Percentiles rank a stretch among this genome's conserved stretches.
phyloP scores from a whole-genome alignment of 345 rosid genomes.

The Microthlaspi erraticum region DNA sequence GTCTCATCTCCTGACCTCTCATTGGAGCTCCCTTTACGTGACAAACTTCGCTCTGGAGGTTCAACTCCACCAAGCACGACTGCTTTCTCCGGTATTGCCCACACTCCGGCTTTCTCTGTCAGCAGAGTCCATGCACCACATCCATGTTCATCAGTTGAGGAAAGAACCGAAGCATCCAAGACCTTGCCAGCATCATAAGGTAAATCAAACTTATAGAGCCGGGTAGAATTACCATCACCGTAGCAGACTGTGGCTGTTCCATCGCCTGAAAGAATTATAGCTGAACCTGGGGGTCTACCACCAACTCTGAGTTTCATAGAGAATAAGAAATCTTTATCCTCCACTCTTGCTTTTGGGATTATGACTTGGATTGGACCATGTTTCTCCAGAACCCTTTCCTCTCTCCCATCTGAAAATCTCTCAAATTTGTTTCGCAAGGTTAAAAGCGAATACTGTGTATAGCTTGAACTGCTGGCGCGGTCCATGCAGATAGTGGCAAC shows the following conservation, averaged over 20 bases:
- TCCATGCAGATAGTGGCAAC: constrained; percentile 94
- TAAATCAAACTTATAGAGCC: constrained; percentile 90
- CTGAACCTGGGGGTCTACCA: constrained; percentile 88
- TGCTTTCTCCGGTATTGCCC: constrained; percentile 97
- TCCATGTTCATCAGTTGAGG: constrained; percentile 69
- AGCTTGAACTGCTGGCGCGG: constrained; percentile 85
- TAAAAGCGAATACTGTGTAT: constrained; percentile 90
- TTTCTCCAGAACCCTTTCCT: constrained; percentile 78
- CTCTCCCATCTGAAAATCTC: constrained; percentile 47
- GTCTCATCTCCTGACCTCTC: constrained; percentile 77
- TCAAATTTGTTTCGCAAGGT: constrained; percentile 80
- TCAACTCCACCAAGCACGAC: constrained; percentile 88
- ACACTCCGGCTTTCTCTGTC: constrained; percentile 94
- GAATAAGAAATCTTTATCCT: constrained; percentile 84
- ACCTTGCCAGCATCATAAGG: constrained; percentile 98
- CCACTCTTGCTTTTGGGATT: constrained; percentile 97
- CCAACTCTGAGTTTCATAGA: constrained; percentile 90
- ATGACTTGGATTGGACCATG: constrained; percentile 88
- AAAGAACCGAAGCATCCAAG: constrained; percentile 90
- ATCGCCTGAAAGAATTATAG: constrained; percentile 86
- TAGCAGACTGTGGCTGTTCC: constrained; percentile 93
- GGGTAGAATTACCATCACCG: constrained; percentile 64
- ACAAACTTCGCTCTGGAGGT: constrained; percentile 91
- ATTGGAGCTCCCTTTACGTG: constrained; percentile 87
- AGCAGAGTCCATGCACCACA: constrained; percentile 92